Evolutionary conservation across 805 yeast genomes (phyloP).

Genomic region (Pichia cabralensis): DNA sequence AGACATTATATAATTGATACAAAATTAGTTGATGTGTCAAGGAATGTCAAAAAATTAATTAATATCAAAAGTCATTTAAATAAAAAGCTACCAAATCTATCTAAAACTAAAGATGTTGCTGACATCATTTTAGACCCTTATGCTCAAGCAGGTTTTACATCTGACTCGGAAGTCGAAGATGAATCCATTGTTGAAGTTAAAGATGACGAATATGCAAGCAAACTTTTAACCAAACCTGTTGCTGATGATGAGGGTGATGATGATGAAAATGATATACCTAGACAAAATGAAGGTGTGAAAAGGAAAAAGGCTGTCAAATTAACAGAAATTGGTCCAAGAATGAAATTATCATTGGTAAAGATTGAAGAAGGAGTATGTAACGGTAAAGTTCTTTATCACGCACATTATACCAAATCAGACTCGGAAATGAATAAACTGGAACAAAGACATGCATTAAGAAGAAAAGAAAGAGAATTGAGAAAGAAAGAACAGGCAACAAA

Average conservation of each 20-base stretch:
- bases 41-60: slow-evolving; percentile 61
- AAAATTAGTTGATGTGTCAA: slow-evolving; percentile 68
- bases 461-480: slow-evolving; percentile 58
- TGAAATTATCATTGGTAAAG: slow-evolving; percentile 65
- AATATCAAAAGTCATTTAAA: slow-evolving; percentile 49
- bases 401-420: slow-evolving; percentile 52
- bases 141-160: slow-evolving; percentile 57
- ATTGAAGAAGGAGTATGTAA: slow-evolving; percentile 88
- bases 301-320: slow-evolving; percentile 81
- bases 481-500: slow-evolving; percentile 71
- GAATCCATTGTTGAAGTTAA: slow-evolving; percentile 65
- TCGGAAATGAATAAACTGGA: slow-evolving; percentile 55
- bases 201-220: slow-evolving; percentile 20
- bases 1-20: slow-evolving; percentile 89
- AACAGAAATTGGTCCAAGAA: slow-evolving; percentile 88
- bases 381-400: slow-evolving; percentile 83
- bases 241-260: slow-evolving; percentile 8
- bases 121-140: slow-evolving; percentile 79
- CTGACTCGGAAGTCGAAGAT: slow-evolving; percentile 91
- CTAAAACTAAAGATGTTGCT: slow-evolving; percentile 61
- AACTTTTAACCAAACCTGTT: slow-evolving; percentile 16
- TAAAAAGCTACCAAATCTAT: slow-evolving; percentile 62
- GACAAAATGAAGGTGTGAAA: slow-evolving; percentile 13
- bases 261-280: slow-evolving; percentile 10
- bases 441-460: slow-evolving; percentile 51